Evolutionary conservation across 1,139 yeast genomes (phyloP).

Genomic region (Meyerozyma elateridarum): DNA sequence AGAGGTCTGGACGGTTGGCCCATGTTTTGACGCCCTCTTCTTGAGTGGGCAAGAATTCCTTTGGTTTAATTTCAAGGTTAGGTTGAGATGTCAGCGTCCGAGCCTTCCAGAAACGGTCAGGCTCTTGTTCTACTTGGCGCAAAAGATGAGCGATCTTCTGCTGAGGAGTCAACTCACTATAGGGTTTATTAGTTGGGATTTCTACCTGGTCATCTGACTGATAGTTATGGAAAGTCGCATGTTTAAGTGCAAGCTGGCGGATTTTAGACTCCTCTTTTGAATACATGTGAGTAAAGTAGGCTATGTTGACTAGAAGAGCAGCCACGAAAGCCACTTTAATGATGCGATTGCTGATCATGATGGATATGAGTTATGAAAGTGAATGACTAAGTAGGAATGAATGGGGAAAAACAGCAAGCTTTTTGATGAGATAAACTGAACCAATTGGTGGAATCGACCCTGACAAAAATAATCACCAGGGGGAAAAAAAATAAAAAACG

Average conservation of each 20-base stretch:
- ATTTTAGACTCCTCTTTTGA: constrained; percentile 16
- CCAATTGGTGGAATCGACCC: neutral
- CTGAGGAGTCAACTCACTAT: constrained; percentile 15
- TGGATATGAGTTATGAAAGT: neutral
- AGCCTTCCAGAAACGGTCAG: constrained; percentile 25
- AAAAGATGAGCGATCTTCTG: constrained; percentile 24
- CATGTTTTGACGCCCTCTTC: constrained; percentile 11
- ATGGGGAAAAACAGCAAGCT: neutral
- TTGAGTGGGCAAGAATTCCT: constrained; percentile 18
- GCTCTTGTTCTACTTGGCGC: constrained; percentile 18
- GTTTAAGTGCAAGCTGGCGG: constrained; percentile 19
- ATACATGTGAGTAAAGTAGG: constrained; percentile 21
- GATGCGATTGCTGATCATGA: constrained; percentile 17
- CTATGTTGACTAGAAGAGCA: constrained; percentile 19
- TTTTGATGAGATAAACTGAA: neutral
- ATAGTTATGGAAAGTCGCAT: constrained; percentile 16
- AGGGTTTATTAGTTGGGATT: constrained; percentile 14
- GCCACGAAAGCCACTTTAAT: constrained; percentile 19
- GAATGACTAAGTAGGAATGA: neutral
- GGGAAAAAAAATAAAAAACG: too few species aligned
- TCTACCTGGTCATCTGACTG: constrained; percentile 20
- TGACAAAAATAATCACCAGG: too few species aligned
- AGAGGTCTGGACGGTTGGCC: constrained; percentile 15
- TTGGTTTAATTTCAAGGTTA: constrained; percentile 17
- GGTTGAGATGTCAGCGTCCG: constrained; percentile 22